These are phyloP conservation scores for Aschersonia sp. DNA, from an alignment of 2,329 filamentous ascomycete species.

Conservation along the genomic window DNA sequence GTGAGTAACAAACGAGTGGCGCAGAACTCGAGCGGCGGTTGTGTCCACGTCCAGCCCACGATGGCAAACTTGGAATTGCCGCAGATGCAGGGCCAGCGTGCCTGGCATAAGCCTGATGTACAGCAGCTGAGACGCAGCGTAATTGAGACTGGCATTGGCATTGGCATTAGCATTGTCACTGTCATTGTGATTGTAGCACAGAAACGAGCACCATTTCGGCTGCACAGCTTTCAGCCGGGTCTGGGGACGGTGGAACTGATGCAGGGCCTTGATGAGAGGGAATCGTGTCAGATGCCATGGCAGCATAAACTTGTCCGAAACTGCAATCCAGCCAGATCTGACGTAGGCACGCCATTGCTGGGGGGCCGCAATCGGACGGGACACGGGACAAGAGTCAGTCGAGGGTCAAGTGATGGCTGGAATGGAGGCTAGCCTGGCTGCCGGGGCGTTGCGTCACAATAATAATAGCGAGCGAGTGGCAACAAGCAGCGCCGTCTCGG, in stretches of 20 bases:
- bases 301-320: background rate
- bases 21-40: no score
- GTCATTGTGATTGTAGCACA: no score
- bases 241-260: background rate
- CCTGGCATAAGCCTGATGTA: no score
- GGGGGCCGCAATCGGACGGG: background rate
- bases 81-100: no score
- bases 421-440: constrained; percentile 1
- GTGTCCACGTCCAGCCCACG: no score
- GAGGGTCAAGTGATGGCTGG: constrained; percentile 1
- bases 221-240: background rate
- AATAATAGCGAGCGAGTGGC: background rate
- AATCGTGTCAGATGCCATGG: background rate
- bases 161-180: no score
- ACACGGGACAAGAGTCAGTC: background rate
- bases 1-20: no score
- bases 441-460: constrained; percentile 1
- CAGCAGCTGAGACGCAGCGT: no score
- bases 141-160: no score
- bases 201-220: no score
- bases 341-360: background rate
- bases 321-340: background rate
- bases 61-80: no score
- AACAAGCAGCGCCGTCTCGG: background rate
- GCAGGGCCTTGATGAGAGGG: background rate